Conservation (phyloP, 2,329 filamentous ascomycete species). For the Hyphodiscus sp. region DNA sequence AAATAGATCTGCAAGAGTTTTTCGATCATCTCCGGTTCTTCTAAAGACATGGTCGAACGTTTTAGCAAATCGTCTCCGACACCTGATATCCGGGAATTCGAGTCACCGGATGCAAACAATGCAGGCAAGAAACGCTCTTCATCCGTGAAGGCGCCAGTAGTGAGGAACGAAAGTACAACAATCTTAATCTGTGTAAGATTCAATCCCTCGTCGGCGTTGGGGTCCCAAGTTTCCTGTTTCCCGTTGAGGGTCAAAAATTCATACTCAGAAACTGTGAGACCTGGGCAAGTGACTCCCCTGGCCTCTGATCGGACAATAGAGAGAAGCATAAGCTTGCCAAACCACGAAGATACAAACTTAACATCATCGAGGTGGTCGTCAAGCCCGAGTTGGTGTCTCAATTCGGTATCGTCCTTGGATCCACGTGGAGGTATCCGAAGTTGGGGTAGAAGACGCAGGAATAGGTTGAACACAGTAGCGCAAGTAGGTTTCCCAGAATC, state of each 20-base stretch:
- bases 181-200: constrained; percentile 66
- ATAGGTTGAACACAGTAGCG: constrained; percentile 72
- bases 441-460: constrained; percentile 68
- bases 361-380: constrained; percentile 58
- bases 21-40: constrained; percentile 56
- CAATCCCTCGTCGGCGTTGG: constrained; percentile 50
- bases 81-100: constrained; percentile 74
- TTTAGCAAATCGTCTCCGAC: constrained; percentile 88
- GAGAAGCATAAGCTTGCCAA: constrained; percentile 72
- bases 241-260: constrained; percentile 60
- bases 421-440: constrained; percentile 69
- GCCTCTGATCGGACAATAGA: constrained; percentile 37
- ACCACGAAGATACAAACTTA: constrained; percentile 63
- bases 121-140: constrained; percentile 77
- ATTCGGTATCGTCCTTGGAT: constrained; percentile 65
- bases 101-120: constrained; percentile 74
- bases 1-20: constrained; percentile 69
- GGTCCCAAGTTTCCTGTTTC: constrained; percentile 64
- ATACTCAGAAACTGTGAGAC: constrained; percentile 59
- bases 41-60: constrained; percentile 66
- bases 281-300: constrained; percentile 37
- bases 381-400: constrained; percentile 62
- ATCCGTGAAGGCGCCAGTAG: constrained; percentile 80
- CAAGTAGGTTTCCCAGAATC: constrained; percentile 48
- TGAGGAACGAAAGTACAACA: constrained; percentile 63